phyloP scores from a whole-genome alignment of 352 stramenopile species.

The Phytophthora colocasiae region DNA sequence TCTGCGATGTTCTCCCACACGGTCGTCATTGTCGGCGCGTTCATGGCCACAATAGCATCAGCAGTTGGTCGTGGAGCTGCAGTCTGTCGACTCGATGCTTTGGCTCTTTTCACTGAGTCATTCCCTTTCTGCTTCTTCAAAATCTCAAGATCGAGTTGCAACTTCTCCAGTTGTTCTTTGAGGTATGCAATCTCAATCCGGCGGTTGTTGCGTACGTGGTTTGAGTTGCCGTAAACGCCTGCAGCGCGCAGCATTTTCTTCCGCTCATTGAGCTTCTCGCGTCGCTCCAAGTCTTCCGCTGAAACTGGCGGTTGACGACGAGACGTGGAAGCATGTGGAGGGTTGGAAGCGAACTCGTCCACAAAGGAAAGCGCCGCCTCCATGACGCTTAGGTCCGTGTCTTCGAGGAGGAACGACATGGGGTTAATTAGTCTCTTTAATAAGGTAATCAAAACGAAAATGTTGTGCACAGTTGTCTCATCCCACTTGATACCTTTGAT shows the following conservation, averaged over 20 bases:
- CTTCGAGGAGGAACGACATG: slow-evolving; percentile 32
- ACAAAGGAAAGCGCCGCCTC: slow-evolving; percentile 37
- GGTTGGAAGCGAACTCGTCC: slow-evolving; percentile 25
- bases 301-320: not conserved
- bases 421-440: not conserved
- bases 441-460: not conserved
- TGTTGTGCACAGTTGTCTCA: not conserved
- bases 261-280: slow-evolving; percentile 21
- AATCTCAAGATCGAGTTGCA: slow-evolving; percentile 37
- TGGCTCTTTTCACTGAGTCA: not conserved
- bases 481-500: no score
- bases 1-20: slow-evolving; percentile 36
- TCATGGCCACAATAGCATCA: slow-evolving; percentile 13
- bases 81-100: slow-evolving; percentile 1
- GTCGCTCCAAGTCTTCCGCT: not conserved
- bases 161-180: slow-evolving; percentile 36
- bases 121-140: slow-evolving; percentile 24
- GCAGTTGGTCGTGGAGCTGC: not conserved
- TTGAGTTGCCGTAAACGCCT: slow-evolving; percentile 38
- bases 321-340: not conserved
- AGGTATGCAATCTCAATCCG: slow-evolving; percentile 51
- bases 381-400: slow-evolving; percentile 25
- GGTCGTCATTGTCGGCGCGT: slow-evolving; percentile 17
- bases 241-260: slow-evolving; percentile 31
- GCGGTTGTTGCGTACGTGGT: slow-evolving; percentile 43